phyloP scores from a whole-genome alignment of 2,329 filamentous ascomycete species.

The Nakataea oryzae region DNA sequence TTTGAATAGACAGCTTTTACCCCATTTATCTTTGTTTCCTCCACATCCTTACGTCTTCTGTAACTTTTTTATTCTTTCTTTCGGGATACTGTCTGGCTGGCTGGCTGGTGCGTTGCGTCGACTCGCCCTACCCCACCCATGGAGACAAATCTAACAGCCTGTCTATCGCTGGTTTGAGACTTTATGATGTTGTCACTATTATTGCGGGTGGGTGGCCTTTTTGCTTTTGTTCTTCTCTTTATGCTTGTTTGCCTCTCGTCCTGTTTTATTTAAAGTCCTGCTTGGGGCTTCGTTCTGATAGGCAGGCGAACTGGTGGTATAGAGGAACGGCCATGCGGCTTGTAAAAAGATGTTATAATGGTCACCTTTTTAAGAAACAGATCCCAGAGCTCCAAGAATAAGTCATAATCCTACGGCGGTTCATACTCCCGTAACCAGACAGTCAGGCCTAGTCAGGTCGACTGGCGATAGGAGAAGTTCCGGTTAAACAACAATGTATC shows the following conservation, averaged over 20 bases:
- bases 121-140: background rate
- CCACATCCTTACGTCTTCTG: no score
- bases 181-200: background rate
- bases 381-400: background rate
- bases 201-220: no score
- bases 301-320: background rate
- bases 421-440: no score
- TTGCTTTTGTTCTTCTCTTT: background rate
- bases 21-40: no score
- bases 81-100: background rate
- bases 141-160: background rate
- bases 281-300: background rate
- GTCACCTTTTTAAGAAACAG: background rate
- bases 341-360: background rate
- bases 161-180: background rate
- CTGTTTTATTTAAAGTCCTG: background rate
- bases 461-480: no score
- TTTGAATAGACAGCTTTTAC: background rate
- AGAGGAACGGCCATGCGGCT: background rate
- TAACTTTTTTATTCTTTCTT: background rate
- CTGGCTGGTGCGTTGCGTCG: background rate
- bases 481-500: no score
- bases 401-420: background rate
- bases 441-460: no score
- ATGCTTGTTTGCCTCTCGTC: background rate